Evolutionary conservation across 73 alveolate species (phyloP), one percentile per base, ranked within the genome.

Genomic region (Stentor coeruleus): DNA sequence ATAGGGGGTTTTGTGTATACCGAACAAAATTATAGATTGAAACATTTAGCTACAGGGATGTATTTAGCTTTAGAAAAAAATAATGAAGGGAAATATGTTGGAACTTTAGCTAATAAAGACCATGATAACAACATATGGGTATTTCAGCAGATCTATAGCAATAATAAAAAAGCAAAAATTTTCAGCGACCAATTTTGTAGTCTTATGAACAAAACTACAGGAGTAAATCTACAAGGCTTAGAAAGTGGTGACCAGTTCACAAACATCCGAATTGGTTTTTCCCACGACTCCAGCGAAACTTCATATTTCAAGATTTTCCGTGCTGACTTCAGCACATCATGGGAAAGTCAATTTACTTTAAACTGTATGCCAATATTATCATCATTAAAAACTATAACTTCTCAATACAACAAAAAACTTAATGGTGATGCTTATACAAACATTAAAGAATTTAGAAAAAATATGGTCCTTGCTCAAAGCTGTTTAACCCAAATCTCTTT

Each of bases 341-440:
- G 83, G 83, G 83, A 75, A 75, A 38, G 80, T 36, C 72, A 26
- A 33, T 75, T 75, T 75, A 26, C 38, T 14, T 14, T 36, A 26
- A 20, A 38, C 20, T 75, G 83, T 37, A 14, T 14, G 1, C 83
- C 83, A 36, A 20, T 75, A 36, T 33, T 75, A 36, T 36, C n/a
- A 2, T 49, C 66, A 11, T 49, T 49, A 20, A 49, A 49, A 11
- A 6, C 6, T 49, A 11, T 49, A 11, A 49, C 20, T 49, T 49
- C 66, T 6, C 6, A 11, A 49, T 49, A 11, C 66, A 49, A 20
- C 28, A 49, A 49, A 20, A 49, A 49, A 11, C 6, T 11, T 6
- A 49, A 49, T 20, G 28, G 20, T 6, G 6, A 11, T 20, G 66
- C 6, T 20, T 49, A 11, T 49, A 20, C 66, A 11, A 49, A 75